Conservation (phyloP, 2,329 filamentous ascomycete genomes). For the Atkinsonella texensis region DNA sequence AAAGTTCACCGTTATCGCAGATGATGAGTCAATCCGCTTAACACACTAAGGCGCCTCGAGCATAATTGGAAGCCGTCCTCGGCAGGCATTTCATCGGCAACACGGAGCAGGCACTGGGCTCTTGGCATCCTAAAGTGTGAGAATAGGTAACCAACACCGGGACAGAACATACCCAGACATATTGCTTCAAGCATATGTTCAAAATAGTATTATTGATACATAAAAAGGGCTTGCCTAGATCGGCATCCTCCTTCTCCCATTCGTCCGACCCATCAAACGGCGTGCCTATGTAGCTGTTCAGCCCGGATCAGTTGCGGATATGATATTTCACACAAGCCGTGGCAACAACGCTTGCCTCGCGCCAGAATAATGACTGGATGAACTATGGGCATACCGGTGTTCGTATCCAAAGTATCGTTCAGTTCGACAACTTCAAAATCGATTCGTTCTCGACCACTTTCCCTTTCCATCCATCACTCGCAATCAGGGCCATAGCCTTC, state of each 20-base stretch:
- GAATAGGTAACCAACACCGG: too few relatives aligned
- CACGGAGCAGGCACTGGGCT: too few relatives aligned
- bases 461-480: slow-evolving; percentile 23
- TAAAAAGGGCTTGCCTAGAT: too few relatives aligned
- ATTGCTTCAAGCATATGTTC: too few relatives aligned
- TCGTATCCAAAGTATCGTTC: not conserved
- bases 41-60: not conserved
- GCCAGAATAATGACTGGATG: too few relatives aligned
- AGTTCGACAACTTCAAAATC: slow-evolving; percentile 17
- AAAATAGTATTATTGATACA: too few relatives aligned
- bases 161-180: too few relatives aligned
- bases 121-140: too few relatives aligned
- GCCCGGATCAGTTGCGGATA: too few relatives aligned
- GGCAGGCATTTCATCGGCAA: not conserved
- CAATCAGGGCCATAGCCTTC: slow-evolving; percentile 23
- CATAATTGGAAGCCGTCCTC: not conserved
- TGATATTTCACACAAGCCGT: not conserved
- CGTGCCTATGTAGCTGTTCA: too few relatives aligned
- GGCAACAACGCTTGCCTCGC: not conserved
- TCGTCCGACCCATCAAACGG: too few relatives aligned
- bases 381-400: not conserved
- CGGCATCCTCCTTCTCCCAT: too few relatives aligned
- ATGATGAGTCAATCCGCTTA: not conserved
- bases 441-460: slow-evolving; percentile 23
- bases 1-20: not conserved